Conservation (phyloP, 2,329 filamentous ascomycete species). For the Colletotrichum godetiae region DNA sequence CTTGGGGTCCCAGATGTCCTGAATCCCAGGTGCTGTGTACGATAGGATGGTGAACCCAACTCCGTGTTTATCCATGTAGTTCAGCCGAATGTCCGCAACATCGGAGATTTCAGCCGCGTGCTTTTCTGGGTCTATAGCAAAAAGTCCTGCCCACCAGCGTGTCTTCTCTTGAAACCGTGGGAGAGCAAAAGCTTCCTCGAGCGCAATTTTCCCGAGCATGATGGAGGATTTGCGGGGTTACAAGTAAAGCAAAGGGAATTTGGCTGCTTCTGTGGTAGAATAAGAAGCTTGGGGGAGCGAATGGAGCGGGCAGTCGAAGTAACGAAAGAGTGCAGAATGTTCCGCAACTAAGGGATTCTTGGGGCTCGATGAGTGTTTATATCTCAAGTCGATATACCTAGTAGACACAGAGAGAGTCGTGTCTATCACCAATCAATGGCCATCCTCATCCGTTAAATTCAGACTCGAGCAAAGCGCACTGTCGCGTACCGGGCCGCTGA, state of each 20-base stretch:
- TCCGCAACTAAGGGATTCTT: too few species aligned
- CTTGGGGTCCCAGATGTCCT: constrained; percentile 54
- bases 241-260: not conserved
- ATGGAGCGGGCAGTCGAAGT: too few species aligned
- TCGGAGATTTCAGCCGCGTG: constrained; percentile 56
- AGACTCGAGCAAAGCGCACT: not conserved
- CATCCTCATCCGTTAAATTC: not conserved
- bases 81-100: constrained; percentile 43
- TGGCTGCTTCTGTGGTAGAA: not conserved
- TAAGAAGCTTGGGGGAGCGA: too few species aligned
- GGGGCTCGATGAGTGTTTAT: not conserved
- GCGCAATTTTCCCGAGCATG: constrained; percentile 70
- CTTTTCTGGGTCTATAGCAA: constrained; percentile 4
- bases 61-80: constrained; percentile 53
- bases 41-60: constrained; percentile 61
- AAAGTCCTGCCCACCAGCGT: constrained; percentile 42
- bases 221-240: not conserved
- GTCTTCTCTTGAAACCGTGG: constrained; percentile 42
- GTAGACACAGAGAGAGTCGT: not conserved
- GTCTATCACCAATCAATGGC: too few species aligned
- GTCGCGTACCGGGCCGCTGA: not conserved
- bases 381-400: not conserved
- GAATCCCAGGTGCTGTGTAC: constrained; percentile 59
- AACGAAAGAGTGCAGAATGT: too few species aligned
- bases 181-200: constrained; percentile 71